phyloP scores from a whole-genome alignment of 495 filamentous ascomycete genomes.

The Neurospora sp. region DNA sequence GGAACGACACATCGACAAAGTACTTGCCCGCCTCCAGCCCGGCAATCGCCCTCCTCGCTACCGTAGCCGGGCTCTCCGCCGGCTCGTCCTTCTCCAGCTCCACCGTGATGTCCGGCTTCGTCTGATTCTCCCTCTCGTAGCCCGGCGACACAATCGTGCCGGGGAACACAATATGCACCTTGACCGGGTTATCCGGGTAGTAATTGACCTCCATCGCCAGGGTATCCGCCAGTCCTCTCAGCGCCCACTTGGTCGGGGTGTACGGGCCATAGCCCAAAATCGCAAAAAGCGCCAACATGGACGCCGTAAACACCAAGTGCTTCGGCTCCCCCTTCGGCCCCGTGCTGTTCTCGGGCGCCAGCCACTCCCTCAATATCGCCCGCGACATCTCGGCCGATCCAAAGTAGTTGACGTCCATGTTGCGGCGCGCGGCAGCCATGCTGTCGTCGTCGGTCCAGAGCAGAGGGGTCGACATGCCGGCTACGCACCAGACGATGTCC shows the following conservation, averaged over 20 bases:
- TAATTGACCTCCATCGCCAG: constrained; percentile 75
- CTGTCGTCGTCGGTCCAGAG: constrained; percentile 65
- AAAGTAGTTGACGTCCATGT: constrained; percentile 92
- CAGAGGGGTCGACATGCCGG: constrained; percentile 62
- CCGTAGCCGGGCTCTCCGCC: constrained; percentile 65
- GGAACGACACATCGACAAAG: constrained; percentile 58
- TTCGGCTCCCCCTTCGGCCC: constrained; percentile 37
- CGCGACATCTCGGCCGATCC: constrained; percentile 81
- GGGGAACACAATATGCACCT: constrained; percentile 76
- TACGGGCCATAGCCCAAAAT: constrained; percentile 82
- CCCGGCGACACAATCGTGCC: constrained; percentile 72
- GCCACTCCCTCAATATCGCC: constrained; percentile 50
- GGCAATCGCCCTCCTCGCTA: constrained; percentile 56
- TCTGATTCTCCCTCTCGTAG: constrained; percentile 63
- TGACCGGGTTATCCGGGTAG: constrained; percentile 59
- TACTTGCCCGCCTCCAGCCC: constrained; percentile 75
- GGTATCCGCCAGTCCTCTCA: constrained; percentile 73
- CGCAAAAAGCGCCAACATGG: constrained; percentile 62
- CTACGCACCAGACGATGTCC: constrained; percentile 88
- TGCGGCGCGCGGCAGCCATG: constrained; percentile 51
- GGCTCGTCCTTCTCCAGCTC: constrained; percentile 75
- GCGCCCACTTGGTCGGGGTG: constrained; percentile 72
- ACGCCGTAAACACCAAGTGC: constrained; percentile 84
- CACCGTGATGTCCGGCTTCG: constrained; percentile 73
- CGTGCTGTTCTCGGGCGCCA: constrained; percentile 33